Percentiles rank a stretch among this genome's conserved stretches.
Evolutionary conservation across 257 asterid species (phyloP).

Genomic region (Solanum sparsipilum): DNA sequence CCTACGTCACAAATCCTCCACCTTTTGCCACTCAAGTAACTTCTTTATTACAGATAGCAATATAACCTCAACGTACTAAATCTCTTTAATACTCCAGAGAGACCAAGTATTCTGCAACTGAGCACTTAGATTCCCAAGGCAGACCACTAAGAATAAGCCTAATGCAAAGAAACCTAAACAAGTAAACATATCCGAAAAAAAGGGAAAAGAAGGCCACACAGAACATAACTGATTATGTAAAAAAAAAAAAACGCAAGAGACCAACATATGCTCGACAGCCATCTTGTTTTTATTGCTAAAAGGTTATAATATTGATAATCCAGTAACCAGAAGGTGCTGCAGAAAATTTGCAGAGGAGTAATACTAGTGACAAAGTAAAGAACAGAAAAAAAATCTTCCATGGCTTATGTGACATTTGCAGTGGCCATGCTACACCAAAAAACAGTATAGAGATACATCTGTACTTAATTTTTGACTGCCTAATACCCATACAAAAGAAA

Average conservation of each 20-base stretch:
- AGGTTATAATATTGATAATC: neutral
- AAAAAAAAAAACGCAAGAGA: neutral
- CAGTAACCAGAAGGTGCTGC: neutral
- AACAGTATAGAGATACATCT: neutral
- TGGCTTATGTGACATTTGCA: neutral
- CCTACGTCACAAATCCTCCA: too few relatives aligned
- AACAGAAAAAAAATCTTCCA: neutral
- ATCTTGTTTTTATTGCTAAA: neutral
- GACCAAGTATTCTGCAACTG: neutral
- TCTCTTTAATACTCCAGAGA: neutral
- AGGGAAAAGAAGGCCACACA: neutral
- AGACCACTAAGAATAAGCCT: neutral
- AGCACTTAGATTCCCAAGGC: neutral
- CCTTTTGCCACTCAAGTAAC: neutral
- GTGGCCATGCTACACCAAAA: neutral
- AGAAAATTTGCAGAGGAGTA: neutral
- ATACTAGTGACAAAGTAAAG: neutral
- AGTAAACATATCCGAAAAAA: neutral
- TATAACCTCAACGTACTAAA: neutral
- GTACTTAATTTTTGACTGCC: neutral
- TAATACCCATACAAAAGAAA: neutral
- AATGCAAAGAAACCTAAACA: neutral
- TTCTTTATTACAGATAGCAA: neutral
- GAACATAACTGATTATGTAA: neutral
- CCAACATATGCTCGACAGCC: neutral